Evolutionary conservation across 345 rosid species (phyloP), one percentile per base, ranked within the genome.

Genomic region (Adansonia digitata): DNA sequence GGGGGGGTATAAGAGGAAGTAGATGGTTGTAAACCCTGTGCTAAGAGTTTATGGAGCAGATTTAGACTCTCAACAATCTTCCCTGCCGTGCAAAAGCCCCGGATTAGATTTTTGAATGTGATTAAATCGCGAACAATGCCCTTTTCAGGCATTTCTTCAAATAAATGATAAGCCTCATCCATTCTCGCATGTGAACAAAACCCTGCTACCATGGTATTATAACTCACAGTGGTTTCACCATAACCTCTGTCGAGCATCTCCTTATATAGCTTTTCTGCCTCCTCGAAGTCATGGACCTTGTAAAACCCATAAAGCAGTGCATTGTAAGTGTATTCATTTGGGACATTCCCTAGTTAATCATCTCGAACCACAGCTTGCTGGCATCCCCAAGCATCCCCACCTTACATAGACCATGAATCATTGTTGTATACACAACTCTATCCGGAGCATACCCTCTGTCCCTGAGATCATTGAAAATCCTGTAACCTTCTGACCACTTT

Each of bases 361-460:
- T 86, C 78, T 86, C 89, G 77, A 74, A 78, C 92, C 87, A 88
- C 43, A 88, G 78, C 68, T 82, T 73, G 68, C 69, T 77, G 24
- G 89, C 88, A 35, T 81, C 71, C 74, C 75, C 78, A 51, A 88
- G 35, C 70, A 6, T 12, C 63, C 81, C 81, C 14, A 66, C 67
- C 73, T 77, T 9, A 43, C 88, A 84, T 45, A 87, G 80, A 35
- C 85, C 85, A 24, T 76, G 77, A 77, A 88, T 82, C 81, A 88
- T 71, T 5, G 86, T 88, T 20, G 81, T 77, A 55, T 88, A 88
- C 79, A 82, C 64, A 31, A 75, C 82, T 20, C 75, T 73, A 77
- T 86, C 76, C 0, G 83, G 84, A n/a, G 52, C 69, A 82, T 88
- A 84, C 60, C 90, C 89, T 80, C 89, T 82, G 49, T 75, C 85